Evolutionary conservation across 2,329 filamentous ascomycete species (phyloP).

Genomic region (Verticillium dahliae): DNA sequence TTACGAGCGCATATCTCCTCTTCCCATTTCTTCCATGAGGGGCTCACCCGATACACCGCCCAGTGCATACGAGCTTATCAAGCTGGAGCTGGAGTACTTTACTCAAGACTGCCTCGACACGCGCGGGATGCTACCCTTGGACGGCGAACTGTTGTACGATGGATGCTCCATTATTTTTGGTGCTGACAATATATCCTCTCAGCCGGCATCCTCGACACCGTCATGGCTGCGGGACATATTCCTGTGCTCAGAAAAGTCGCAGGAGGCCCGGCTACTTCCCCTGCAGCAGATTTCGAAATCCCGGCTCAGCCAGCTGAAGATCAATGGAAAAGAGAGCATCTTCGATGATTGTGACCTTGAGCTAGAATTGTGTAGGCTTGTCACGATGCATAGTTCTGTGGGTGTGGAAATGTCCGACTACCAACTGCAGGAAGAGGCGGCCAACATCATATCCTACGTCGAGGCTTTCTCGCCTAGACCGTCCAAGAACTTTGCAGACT

Average conservation of each 20-base stretch:
- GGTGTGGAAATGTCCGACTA: constrained; percentile 5
- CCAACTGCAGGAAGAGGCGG: constrained; percentile 13
- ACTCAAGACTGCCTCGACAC: constrained; percentile 16
- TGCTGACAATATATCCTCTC: constrained; percentile 12
- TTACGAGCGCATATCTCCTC: constrained; percentile 1
- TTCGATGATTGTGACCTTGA: constrained; percentile 21
- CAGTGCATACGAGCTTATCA: constrained; percentile 27
- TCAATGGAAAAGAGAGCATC: constrained; percentile 18
- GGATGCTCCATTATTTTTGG: constrained; percentile 21
- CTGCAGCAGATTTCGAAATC: constrained; percentile 15
- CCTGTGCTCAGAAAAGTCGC: constrained; percentile 8
- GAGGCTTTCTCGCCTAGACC: constrained; percentile 6
- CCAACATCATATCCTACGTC: constrained; percentile 5
- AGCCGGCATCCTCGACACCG: neutral
- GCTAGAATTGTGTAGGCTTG: constrained; percentile 5
- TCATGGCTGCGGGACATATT: constrained; percentile 21
- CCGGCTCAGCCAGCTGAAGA: constrained; percentile 13
- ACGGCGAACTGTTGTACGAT: constrained; percentile 15
- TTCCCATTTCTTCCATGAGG: constrained; percentile 3
- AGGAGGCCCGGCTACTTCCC: constrained; percentile 14
- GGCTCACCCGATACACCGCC: constrained; percentile 11
- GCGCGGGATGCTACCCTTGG: constrained; percentile 10
- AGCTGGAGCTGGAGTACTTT: constrained; percentile 24
- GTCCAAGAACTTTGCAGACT: constrained; percentile 4
- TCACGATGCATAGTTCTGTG: constrained; percentile 3